Percentiles rank a stretch among this genome's conserved stretches.
phyloP scores from a whole-genome alignment of 805 yeast genomes.

The Zygosaccharomyces gambellarensis region DNA sequence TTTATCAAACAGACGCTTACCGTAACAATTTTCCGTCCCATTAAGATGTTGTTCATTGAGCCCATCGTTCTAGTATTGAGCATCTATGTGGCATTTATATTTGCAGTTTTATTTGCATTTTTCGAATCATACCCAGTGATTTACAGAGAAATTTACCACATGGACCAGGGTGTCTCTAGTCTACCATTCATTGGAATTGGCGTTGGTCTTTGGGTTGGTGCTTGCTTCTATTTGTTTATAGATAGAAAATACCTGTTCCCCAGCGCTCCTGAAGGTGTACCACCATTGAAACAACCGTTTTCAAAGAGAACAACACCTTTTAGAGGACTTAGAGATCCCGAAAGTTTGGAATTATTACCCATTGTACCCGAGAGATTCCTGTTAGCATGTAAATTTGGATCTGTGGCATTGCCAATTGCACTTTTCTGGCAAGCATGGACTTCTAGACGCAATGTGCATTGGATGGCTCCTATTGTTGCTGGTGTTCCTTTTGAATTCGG shows the following conservation, averaged over 20 bases:
- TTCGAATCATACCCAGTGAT: constrained; percentile 63
- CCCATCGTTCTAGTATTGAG: constrained; percentile 72
- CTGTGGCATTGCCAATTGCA: constrained; percentile 59
- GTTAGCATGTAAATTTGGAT: constrained; percentile 60
- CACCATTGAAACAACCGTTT: constrained; percentile 37
- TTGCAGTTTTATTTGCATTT: constrained; percentile 74
- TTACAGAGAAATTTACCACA: constrained; percentile 57
- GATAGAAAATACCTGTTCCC: constrained; percentile 50
- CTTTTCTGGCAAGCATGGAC: constrained; percentile 85
- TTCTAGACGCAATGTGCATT: constrained; percentile 53
- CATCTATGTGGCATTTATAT: constrained; percentile 65
- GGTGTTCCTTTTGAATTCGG: constrained; percentile 81
- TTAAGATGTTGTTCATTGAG: constrained; percentile 64
- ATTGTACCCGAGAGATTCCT: constrained; percentile 60
- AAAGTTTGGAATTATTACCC: constrained; percentile 48
- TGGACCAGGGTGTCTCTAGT: constrained; percentile 60
- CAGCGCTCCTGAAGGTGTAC: constrained; percentile 57
- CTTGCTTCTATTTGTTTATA: constrained; percentile 47
- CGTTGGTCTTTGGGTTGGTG: constrained; percentile 57
- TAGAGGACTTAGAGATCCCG: constrained; percentile 44
- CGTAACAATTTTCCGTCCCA: constrained; percentile 55
- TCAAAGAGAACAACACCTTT: constrained; percentile 25
- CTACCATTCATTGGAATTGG: constrained; percentile 70
- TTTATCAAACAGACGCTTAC: constrained; percentile 44
- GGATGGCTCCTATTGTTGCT: constrained; percentile 72